These are phyloP conservation scores for Moniliophthora roreri DNA, from an alignment of 1,284 basidiomycete genomes.

Conservation along the genomic window DNA sequence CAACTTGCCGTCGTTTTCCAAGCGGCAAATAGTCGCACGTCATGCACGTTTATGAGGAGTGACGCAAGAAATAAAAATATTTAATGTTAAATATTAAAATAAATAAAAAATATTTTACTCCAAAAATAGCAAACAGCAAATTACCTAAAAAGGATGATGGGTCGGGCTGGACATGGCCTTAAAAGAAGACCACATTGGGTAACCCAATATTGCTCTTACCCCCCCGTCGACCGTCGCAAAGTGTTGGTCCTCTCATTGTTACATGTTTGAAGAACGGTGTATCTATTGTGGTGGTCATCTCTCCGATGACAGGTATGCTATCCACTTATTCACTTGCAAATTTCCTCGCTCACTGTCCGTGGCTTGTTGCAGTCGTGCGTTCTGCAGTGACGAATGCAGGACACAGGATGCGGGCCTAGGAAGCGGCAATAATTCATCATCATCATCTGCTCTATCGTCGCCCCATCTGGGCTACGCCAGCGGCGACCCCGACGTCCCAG, in stretches of 20 bases:
- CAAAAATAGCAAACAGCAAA: too few relatives aligned
- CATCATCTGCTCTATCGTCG: conserved; percentile 68
- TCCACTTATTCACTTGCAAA: conserved; percentile 17
- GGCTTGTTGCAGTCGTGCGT: conserved; percentile 53
- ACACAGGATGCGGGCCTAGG: conserved; percentile 45
- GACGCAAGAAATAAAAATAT: too few relatives aligned
- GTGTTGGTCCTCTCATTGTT: too few relatives aligned
- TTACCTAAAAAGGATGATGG: too few relatives aligned
- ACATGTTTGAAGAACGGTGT: conserved; percentile 77
- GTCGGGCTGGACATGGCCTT: too few relatives aligned
- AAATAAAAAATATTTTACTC: too few relatives aligned
- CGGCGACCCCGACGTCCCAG: conserved; percentile 49
- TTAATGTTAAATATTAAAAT: too few relatives aligned
- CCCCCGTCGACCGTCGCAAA: too few relatives aligned
- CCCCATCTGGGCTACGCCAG: conserved; percentile 56
- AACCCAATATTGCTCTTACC: conserved; percentile 13
- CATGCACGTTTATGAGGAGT: too few relatives aligned
- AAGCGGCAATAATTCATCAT: conserved; percentile 54
- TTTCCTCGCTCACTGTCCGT: conserved; percentile 19
- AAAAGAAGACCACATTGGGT: background rate
- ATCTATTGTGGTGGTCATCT: conserved; percentile 66
- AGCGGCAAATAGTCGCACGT: too few relatives aligned
- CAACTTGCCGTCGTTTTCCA: too few relatives aligned
- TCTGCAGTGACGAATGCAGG: conserved; percentile 75
- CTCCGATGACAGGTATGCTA: conserved; percentile 56